A percentile compares a stretch with the other conserved stretches of the same genome.
Evolutionary conservation across 495 filamentous ascomycete species (phyloP).

Genomic region (Aspergillus diversus): DNA sequence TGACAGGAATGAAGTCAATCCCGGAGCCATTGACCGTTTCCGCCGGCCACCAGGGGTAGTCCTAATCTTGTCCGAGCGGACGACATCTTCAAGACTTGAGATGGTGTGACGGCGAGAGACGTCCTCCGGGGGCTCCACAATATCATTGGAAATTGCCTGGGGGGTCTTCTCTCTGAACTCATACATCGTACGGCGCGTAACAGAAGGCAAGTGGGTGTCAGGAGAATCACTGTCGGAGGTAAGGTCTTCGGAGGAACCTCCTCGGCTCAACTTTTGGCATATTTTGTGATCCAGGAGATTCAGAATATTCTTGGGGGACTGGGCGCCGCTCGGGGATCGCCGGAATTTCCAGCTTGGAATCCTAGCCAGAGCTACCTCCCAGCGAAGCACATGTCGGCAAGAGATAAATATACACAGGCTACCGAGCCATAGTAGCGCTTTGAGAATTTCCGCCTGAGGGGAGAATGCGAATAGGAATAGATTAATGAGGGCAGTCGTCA

Average conservation of each 20-base stretch:
- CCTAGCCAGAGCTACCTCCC: constrained; percentile 82
- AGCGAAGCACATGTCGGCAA: constrained; percentile 77
- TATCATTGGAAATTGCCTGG: constrained; percentile 27
- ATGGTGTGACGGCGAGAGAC: constrained; percentile 57
- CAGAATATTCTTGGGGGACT: constrained; percentile 53
- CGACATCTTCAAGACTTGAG: constrained; percentile 43
- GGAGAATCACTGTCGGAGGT: constrained; percentile 50
- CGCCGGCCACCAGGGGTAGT: constrained; percentile 67
- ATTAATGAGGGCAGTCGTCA: constrained; percentile 82
- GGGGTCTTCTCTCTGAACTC: constrained; percentile 23
- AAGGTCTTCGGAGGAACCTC: constrained; percentile 37
- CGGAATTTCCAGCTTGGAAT: constrained; percentile 91
- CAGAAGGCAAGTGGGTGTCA: constrained; percentile 24
- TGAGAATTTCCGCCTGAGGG: constrained; percentile 82
- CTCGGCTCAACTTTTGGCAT: constrained; percentile 46
- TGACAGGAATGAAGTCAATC: constrained; percentile 72
- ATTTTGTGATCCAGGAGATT: constrained; percentile 53
- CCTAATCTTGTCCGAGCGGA: constrained; percentile 38
- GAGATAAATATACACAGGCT: constrained; percentile 74
- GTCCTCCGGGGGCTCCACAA: constrained; percentile 29
- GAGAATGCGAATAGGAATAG: constrained; percentile 76
- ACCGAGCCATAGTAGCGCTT: constrained; percentile 84
- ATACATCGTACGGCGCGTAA: constrained; percentile 35
- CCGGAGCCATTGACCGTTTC: constrained; percentile 68
- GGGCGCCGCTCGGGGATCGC: constrained; percentile 51